Evolutionary conservation across 345 rosid species (phyloP), one percentile per base, ranked within the genome.

Genomic region (Trapa bicornis): DNA sequence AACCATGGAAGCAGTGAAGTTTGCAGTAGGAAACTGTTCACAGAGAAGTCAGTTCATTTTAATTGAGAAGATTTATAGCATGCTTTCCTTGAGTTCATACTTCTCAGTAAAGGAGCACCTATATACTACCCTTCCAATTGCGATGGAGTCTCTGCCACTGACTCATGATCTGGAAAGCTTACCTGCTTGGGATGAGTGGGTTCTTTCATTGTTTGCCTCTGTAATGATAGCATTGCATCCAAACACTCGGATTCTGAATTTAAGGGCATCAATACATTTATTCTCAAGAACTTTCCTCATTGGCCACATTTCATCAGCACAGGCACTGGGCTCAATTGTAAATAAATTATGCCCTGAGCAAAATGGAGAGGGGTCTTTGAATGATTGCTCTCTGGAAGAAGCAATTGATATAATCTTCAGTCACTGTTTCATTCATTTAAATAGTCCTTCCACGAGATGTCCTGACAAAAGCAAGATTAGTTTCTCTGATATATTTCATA

Each of bases 321-420:
- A 91, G 73, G 96, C 97, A 4, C 73, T 91, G 79, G 94, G 97
- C 61, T 88, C 96, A 70, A n/a, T 91, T 67, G 78, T 91, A 68
- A 91, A 94, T 80, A 94, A 94, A 80, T 69, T 87, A 78, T 70
- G 68, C 56, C 36, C 71, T 36, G 79, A 76, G 68, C 65, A 85
- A 60, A 65, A 73, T 45, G 82, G 68, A 69, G 65, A 67, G 61
- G 67, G 73, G 47, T 56, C 64, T 54, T 73, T 81, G 35, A 72
- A 70, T 62, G 74, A 61, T 74, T 83, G 77, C 80, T 75, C 84
- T 70, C 65, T 85, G 75, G 96, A 86, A 70, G 91, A 88, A 76
- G 99, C 81, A 66, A 74, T 86, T 63, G 85, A 82, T 75, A 73
- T 81, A 72, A 83, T 93, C 70, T 87, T 82, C 60, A 71, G 81